Conservation (phyloP, 768 basidiomycete genomes). For the Clitopilus passeckerianus region DNA sequence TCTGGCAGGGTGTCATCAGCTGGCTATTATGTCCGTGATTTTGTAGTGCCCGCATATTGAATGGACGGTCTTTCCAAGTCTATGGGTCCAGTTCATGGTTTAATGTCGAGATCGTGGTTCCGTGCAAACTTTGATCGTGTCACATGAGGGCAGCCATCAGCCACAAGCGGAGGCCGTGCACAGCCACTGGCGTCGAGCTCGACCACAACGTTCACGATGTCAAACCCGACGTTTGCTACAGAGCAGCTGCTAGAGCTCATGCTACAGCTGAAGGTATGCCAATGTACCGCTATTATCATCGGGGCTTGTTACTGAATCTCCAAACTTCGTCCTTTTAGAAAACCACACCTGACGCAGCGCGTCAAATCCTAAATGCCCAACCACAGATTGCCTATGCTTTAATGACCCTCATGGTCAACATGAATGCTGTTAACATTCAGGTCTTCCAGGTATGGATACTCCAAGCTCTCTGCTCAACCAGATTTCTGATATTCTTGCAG, state of each 20-base stretch:
- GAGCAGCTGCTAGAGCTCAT: slow-evolving; percentile 74
- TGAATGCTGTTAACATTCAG: slow-evolving; percentile 69
- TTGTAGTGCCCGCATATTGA: neutral
- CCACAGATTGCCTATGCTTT: slow-evolving; percentile 76
- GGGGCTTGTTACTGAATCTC: neutral
- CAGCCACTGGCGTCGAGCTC: neutral
- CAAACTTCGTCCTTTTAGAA: slow-evolving; percentile 37
- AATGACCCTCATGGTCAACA: slow-evolving; percentile 72
- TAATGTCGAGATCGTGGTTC: neutral
- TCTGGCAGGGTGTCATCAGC: too few species aligned
- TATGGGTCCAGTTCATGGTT: neutral
- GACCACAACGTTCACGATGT: slow-evolving; percentile 31
- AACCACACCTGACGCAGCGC: slow-evolving; percentile 68
- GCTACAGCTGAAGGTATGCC: slow-evolving; percentile 60
- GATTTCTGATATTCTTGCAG: slow-evolving; percentile 20
- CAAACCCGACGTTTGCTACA: slow-evolving; percentile 45
- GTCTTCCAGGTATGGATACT: slow-evolving; percentile 58
- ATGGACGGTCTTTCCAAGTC: neutral
- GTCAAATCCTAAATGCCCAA: slow-evolving; percentile 63
- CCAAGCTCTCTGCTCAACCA: neutral
- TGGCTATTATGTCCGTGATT: neutral
- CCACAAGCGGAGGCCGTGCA: neutral
- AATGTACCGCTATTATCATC: neutral
- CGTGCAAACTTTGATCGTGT: too few species aligned
- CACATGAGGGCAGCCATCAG: too few species aligned